These are phyloP conservation scores for Ceratocystis diversiconidia DNA, from an alignment of 2,329 filamentous ascomycete species.

Conservation along the genomic window DNA sequence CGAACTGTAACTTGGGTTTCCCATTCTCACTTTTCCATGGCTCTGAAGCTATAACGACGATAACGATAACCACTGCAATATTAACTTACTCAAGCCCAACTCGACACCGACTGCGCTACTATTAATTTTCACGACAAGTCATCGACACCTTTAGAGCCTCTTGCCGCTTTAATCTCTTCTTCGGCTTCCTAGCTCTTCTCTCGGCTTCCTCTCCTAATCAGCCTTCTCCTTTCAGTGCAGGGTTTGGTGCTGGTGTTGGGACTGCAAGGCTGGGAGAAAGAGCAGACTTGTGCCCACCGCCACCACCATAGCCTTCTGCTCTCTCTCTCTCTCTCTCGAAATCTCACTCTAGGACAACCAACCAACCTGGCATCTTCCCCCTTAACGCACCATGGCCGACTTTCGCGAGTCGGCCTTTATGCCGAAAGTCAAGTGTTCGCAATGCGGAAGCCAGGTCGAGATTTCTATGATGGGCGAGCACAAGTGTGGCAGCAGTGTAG, in stretches of 20 bases:
- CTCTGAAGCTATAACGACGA: no score
- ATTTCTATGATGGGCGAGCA: conserved; percentile 81
- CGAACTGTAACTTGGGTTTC: no score
- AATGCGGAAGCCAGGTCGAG: conserved; percentile 62
- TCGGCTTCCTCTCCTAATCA: not conserved
- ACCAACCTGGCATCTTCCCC: not conserved
- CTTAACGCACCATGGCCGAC: conserved; percentile 23
- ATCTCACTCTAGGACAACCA: not conserved
- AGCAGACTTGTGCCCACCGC: not conserved
- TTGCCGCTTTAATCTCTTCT: not conserved
- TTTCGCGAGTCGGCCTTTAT: conserved; percentile 53
- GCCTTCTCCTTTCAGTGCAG: not conserved
- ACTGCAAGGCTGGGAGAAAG: not conserved
- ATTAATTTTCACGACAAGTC: no score
- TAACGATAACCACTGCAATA: no score
- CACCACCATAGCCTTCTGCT: not conserved
- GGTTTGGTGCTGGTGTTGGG: not conserved
- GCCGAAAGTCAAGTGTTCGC: conserved; percentile 78
- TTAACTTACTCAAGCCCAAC: no score
- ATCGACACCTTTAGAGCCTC: not conserved
- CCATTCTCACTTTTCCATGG: no score
- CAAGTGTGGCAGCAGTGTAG: conserved; percentile 36
- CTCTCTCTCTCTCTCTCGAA: not conserved
- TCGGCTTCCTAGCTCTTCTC: not conserved
- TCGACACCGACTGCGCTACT: no score